Evolutionary conservation across 257 asterid species (phyloP).

Genomic region (Haberlea rhodopensis): DNA sequence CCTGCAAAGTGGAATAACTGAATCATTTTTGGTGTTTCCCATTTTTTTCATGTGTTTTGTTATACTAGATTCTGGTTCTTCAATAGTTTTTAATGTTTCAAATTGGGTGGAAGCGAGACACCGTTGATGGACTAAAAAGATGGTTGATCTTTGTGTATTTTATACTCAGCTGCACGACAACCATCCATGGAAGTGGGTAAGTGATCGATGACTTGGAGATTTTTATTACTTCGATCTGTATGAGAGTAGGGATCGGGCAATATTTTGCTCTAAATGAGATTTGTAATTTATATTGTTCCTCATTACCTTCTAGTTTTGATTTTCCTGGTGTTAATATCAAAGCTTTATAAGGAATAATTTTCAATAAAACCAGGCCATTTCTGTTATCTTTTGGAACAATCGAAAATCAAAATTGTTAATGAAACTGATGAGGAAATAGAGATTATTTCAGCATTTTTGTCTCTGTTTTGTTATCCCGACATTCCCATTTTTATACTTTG

Average conservation of each 20-base stretch:
- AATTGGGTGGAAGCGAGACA: constrained; percentile 21
- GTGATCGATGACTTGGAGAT: constrained; percentile 23
- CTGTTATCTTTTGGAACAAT: constrained; percentile 16
- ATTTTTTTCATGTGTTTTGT: constrained; percentile 11
- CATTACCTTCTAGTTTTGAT: constrained; percentile 5
- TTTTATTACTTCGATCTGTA: not conserved
- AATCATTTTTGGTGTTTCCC: constrained; percentile 1
- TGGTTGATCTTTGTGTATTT: constrained; percentile 30
- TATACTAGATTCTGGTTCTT: constrained; percentile 10
- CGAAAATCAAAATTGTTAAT: not conserved
- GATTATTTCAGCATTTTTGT: constrained; percentile 3
- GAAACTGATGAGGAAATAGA: constrained; percentile 11
- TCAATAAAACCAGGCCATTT: not conserved
- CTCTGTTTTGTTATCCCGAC: constrained; percentile 3
- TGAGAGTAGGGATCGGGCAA: constrained; percentile 6
- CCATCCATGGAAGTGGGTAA: constrained; percentile 35
- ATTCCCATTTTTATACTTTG: not conserved
- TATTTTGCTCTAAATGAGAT: not conserved
- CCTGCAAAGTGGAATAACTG: not conserved
- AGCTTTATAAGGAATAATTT: not conserved
- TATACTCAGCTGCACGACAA: constrained; percentile 17
- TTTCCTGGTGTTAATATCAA: constrained; percentile 3
- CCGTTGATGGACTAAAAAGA: constrained; percentile 16
- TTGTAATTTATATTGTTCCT: constrained; percentile 11
- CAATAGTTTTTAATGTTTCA: constrained; percentile 12